Evolutionary conservation across 805 yeast species (phyloP), one percentile per base, ranked within the genome.

Genomic region (Kockiozyma suomiensis): DNA sequence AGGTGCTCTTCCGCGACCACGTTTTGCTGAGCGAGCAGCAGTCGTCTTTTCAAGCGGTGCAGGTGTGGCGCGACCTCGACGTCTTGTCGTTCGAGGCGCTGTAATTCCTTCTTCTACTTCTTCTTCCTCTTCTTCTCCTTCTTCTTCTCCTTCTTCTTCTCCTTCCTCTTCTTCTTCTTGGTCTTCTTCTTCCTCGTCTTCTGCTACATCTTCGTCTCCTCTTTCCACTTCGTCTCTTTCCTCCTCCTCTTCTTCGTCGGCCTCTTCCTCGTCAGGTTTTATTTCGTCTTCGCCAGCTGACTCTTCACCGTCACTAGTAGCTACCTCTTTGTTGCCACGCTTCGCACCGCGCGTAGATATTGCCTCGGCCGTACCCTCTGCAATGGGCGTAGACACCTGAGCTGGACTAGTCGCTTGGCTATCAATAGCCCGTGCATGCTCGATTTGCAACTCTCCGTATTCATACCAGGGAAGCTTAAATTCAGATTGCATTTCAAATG

Each of bases 401-500:
- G 68, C 67, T 1, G 68, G 68, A 50, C 60, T 45, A 8, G 66
- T 61, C 15, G 52, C 66, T 13, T 58, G 65, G 32, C 66, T 54
- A 21, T 67, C 68, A 7, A 56, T 26, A 5, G 66, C 70, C 40
- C 54, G 54, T 3, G 81, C 82, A 7, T 81, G 82, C 26, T 69
- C 73, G 25, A 76, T 54, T 58, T 78, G 78, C 53, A 78, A 53
- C 28, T 75, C 79, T 15, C 82, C 81, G 66, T 73, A 79, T 30
- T 76, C 78, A 32, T 73, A 75, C 80, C 80, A 79, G 3, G 82
- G 79, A 40, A 79, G 69, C 28, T 67, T 70, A 56, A 79, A 79
- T 49, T 74, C 78, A 23, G 56, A 25, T 30, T 54, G 50, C 57
- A 58, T 58, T 53, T 58, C 43, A 21, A 25, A 4, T 7, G 48